These are phyloP conservation scores for Trichoderma atroviride DNA, from an alignment of 2,329 filamentous ascomycete species.

Conservation along the genomic window DNA sequence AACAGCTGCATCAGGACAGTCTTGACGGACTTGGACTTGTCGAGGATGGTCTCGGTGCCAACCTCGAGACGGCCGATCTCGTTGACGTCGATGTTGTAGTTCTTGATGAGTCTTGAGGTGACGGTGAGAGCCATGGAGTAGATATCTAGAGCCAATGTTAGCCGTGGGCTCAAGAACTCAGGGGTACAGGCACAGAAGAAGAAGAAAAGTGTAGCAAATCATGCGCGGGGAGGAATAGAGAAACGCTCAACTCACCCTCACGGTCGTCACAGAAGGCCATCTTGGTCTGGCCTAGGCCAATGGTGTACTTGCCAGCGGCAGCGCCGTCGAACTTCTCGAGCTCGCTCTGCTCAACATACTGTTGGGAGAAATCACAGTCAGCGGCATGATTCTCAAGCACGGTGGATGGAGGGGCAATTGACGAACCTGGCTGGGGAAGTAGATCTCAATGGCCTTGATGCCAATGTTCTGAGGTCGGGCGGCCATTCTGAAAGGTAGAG, in stretches of 20 bases:
- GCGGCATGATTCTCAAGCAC: neutral
- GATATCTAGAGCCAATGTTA: constrained; percentile 63
- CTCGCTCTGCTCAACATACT: constrained; percentile 84
- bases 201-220: neutral
- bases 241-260: constrained; percentile 63
- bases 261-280: constrained; percentile 92
- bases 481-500: constrained; percentile 58
- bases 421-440: constrained; percentile 81
- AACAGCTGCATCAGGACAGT: constrained; percentile 86
- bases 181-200: constrained; percentile 22
- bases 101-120: constrained; percentile 74
- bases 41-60: constrained; percentile 81
- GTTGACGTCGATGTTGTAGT: constrained; percentile 80
- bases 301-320: constrained; percentile 82
- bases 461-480: constrained; percentile 82
- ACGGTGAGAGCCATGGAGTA: constrained; percentile 83
- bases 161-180: neutral
- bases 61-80: constrained; percentile 81
- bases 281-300: constrained; percentile 86
- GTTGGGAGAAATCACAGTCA: constrained; percentile 27
- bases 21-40: constrained; percentile 92
- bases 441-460: constrained; percentile 91
- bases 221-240: constrained; percentile 3
- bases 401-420: constrained; percentile 30
- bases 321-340: constrained; percentile 88